Evolutionary conservation across 2,329 filamentous ascomycete genomes (phyloP), one percentile per base, ranked within the genome.

Genomic region (Septoria petroselini): DNA sequence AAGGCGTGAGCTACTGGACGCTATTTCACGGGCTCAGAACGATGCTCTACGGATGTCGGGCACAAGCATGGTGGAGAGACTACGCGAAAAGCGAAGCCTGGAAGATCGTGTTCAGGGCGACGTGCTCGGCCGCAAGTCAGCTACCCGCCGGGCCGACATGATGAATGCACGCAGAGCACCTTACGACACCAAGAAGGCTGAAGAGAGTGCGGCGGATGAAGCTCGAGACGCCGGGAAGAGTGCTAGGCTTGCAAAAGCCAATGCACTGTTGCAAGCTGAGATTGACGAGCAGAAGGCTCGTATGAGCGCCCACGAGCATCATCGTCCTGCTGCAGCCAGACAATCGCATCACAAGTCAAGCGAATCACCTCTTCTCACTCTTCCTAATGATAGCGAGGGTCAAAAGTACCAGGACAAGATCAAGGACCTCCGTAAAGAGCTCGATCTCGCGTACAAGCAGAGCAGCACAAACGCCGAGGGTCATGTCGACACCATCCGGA

Each of bases 201-300:
- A 48, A 31, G 48, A 55, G 27, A 53, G 52, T 12, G 43, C 57
- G n/a, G 52, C 44, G 0, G 45, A 52, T n/a, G 40, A 54, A 15
- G 33, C 41, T 25, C 52, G 54, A 4, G 51, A 55, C 34, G 54
- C 48, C 17, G 52, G 53, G 21, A 51, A 54, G 41, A 54, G 50
- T 12, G 50, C 52, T 4, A 57, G 50, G 38, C 53, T 63, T 14
- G 50, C 51, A 21, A 62, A 62, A 42, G 58, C 55, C 12, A 61
- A 66, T 25, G 55, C 50, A 19, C 42, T 59, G 41, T 52, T 61
- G 18, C 48, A 61, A 29, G 51, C 52, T 18, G 62, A 66, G 47
- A 57, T 65, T 21, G 50, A 58, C 31, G 57, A 62, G 31, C 63
- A 65, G 48, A 65, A 63, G 48, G 47, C 50, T 31, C 50, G 45